Evolutionary conservation across 352 stramenopile genomes (phyloP).

Genomic region (Pythium insidiosum): DNA sequence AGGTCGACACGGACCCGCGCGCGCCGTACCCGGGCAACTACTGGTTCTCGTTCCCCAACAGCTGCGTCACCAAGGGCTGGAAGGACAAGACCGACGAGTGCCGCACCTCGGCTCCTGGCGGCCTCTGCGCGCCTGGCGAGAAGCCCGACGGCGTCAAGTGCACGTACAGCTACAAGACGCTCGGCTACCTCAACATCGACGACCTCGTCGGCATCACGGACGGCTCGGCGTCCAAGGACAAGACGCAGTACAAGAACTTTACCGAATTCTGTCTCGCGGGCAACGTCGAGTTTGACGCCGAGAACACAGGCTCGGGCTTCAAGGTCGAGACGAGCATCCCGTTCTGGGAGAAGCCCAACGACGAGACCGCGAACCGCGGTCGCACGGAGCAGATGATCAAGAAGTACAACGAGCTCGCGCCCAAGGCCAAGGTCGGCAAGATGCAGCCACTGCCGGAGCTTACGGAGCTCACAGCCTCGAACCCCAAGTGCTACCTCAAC

Average conservation of each 20-base stretch:
- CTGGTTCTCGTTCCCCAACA: constrained; percentile 69
- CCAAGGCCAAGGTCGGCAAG: constrained; percentile 11
- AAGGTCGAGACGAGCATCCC: constrained; percentile 13
- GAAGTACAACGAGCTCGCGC: constrained; percentile 42
- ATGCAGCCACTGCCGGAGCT: constrained; percentile 44
- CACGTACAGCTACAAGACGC: constrained; percentile 52
- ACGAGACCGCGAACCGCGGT: constrained; percentile 29
- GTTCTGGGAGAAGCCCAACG: constrained; percentile 57
- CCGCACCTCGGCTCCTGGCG: constrained; percentile 19
- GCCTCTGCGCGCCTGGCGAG: constrained; percentile 25
- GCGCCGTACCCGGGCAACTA: constrained; percentile 57
- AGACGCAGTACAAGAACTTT: constrained; percentile 13
- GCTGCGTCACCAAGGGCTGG: constrained; percentile 33
- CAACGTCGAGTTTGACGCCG: constrained; percentile 33
- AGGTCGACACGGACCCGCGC: constrained; percentile 28
- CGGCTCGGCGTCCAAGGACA: constrained; percentile 6
- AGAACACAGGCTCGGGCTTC: constrained; percentile 1
- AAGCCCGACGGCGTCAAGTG: constrained; percentile 50
- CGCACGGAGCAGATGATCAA: constrained; percentile 36
- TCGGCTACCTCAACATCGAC: constrained; percentile 46
- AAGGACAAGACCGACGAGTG: constrained; percentile 37
- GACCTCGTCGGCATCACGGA: constrained; percentile 68
- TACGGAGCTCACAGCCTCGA: constrained; percentile 23
- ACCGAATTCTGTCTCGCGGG: constrained; percentile 43
- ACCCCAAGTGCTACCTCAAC: constrained; percentile 72